A percentile compares a stretch with the other conserved stretches of the same genome.
phyloP scores from a whole-genome alignment of 805 yeast species.

The Ogataea salicorniae region DNA sequence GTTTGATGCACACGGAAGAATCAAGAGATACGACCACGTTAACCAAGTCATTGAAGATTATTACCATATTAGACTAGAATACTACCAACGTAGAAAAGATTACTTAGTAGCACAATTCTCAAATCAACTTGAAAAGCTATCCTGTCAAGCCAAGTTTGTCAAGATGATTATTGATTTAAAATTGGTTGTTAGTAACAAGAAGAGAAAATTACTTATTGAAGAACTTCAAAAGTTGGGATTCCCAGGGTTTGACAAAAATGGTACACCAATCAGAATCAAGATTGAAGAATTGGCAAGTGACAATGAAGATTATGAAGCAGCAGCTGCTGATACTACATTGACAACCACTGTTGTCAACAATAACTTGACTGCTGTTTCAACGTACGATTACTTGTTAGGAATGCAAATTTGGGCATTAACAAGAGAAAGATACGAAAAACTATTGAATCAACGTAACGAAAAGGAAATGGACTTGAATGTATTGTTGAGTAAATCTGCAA shows the following conservation, averaged over 20 bases:
- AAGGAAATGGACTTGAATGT: constrained; percentile 66
- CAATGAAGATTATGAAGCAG: constrained; percentile 39
- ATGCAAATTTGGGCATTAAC: constrained; percentile 95
- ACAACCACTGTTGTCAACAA: constrained; percentile 38
- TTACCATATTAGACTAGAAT: constrained; percentile 80
- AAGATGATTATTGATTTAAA: constrained; percentile 80
- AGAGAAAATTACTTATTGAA: constrained; percentile 56
- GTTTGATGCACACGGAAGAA: constrained; percentile 83
- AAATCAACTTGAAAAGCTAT: constrained; percentile 67
- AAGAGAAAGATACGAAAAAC: constrained; percentile 76
- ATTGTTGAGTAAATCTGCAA: constrained; percentile 65
- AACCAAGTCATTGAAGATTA: constrained; percentile 80
- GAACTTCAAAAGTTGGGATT: constrained; percentile 63
- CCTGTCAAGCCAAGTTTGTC: constrained; percentile 85
- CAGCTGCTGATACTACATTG: constrained; percentile 34
- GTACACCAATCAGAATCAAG: constrained; percentile 51
- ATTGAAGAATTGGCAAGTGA: constrained; percentile 38
- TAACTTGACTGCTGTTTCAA: constrained; percentile 48
- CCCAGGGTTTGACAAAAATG: constrained; percentile 70
- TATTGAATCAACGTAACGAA: constrained; percentile 66
- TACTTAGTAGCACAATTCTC: constrained; percentile 61
- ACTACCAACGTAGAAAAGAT: constrained; percentile 88
- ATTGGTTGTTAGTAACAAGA: constrained; percentile 68
- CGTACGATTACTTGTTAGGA: constrained; percentile 83
- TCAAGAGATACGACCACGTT: constrained; percentile 72